Evolutionary conservation across 2,329 filamentous ascomycete genomes (phyloP).

Genomic region (Zopfia rhizophila): DNA sequence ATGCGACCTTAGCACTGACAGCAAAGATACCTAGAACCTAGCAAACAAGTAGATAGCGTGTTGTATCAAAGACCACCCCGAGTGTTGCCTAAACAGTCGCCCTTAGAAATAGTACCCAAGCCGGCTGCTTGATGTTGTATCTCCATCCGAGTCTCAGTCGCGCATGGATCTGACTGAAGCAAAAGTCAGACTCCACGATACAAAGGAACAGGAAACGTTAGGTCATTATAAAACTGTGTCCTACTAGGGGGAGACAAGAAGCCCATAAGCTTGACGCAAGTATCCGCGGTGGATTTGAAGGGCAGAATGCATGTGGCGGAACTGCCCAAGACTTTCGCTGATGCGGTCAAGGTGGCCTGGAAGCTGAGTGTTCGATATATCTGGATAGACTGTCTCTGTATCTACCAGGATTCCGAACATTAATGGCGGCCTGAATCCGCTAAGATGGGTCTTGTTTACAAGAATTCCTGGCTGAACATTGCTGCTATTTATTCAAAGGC

Average conservation of each 20-base stretch:
- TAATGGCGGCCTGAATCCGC: conserved; percentile 4
- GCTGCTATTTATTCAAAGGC: conserved; percentile 3
- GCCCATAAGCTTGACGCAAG: neutral
- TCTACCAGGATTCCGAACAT: conserved; percentile 12
- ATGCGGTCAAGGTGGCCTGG: conserved; percentile 12
- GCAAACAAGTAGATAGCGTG: no score
- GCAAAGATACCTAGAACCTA: no score
- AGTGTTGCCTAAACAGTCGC: no score
- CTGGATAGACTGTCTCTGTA: conserved; percentile 26
- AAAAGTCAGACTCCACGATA: neutral
- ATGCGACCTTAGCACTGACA: no score
- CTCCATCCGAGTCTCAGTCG: no score
- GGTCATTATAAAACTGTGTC: conserved; percentile 3
- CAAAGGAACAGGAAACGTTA: neutral
- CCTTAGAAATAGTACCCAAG: no score
- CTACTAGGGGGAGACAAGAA: neutral
- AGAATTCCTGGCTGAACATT: conserved; percentile 7
- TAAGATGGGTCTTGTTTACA: conserved; percentile 9
- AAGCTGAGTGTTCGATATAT: no score
- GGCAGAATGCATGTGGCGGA: neutral
- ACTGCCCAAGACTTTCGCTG: conserved; percentile 11
- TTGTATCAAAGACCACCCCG: no score
- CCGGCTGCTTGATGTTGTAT: no score
- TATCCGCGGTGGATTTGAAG: conserved; percentile 1
- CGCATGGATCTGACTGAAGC: no score